These are phyloP conservation scores for Russula foetens DNA, from an alignment of 768 basidiomycete species.

Conservation along the genomic window DNA sequence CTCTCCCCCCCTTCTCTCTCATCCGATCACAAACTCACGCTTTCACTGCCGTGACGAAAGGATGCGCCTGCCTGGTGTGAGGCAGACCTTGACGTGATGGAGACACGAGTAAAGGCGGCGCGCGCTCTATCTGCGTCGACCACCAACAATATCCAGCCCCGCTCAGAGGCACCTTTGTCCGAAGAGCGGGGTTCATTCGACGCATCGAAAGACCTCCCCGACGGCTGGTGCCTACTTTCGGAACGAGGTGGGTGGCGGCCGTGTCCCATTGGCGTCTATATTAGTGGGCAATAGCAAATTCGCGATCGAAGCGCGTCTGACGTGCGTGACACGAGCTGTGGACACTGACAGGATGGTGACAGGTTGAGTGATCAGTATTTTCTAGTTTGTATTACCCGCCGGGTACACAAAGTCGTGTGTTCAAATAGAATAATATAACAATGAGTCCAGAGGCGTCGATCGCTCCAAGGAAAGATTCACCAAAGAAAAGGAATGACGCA, in stretches of 20 bases:
- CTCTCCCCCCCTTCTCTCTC: not conserved
- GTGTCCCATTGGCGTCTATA: constrained; percentile 60
- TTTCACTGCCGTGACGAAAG: not conserved
- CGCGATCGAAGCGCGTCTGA: not conserved
- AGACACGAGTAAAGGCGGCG: constrained; percentile 2
- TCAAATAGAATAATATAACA: not conserved
- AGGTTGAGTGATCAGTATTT: not conserved
- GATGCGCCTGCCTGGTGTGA: constrained; percentile 33
- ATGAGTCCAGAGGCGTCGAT: not conserved
- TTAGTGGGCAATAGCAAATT: constrained; percentile 13
- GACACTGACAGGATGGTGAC: not conserved
- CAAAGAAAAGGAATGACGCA: not conserved
- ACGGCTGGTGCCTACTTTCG: constrained; percentile 50
- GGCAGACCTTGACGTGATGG: constrained; percentile 46
- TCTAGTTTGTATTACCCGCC: not conserved
- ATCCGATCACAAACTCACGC: not conserved
- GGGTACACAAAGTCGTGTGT: not conserved
- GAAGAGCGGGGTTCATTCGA: not conserved
- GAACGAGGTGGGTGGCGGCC: constrained; percentile 45
- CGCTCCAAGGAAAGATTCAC: not conserved
- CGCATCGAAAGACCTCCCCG: constrained; percentile 17
- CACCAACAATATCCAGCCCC: not conserved
- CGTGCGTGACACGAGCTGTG: no score
- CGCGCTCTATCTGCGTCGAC: not conserved
- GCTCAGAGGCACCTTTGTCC: no score